phyloP scores from a whole-genome alignment of 768 basidiomycete species.

The Cystobasidiopsis lactophilus region DNA sequence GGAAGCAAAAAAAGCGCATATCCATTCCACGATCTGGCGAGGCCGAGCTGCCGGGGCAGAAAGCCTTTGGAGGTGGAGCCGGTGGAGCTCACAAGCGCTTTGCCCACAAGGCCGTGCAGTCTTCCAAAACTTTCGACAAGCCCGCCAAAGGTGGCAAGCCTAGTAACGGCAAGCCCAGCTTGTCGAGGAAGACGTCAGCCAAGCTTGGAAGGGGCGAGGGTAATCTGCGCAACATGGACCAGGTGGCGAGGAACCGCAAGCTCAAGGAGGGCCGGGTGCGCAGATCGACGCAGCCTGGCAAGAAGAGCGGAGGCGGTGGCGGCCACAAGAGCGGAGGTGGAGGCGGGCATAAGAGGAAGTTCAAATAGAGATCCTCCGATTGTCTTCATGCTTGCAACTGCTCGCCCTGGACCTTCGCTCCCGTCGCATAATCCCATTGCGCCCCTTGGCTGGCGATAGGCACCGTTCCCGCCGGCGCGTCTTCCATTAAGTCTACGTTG shows the following conservation, averaged over 20 bases:
- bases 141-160: constrained; percentile 38
- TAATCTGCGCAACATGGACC: constrained; percentile 66
- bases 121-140: constrained; percentile 51
- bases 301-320: constrained; percentile 1
- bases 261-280: constrained; percentile 34
- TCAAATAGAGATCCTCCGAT: neutral
- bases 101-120: constrained; percentile 45
- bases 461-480: constrained; percentile 23
- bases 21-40: constrained; percentile 65
- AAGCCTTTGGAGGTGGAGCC: no score
- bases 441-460: constrained; percentile 1
- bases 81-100: constrained; percentile 30
- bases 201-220: constrained; percentile 43
- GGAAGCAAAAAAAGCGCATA: constrained; percentile 59
- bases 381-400: neutral
- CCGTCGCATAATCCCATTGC: constrained; percentile 42
- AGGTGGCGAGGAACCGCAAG: constrained; percentile 59
- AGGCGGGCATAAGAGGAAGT: neutral
- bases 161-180: constrained; percentile 37
- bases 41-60: constrained; percentile 32
- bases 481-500: constrained; percentile 56
- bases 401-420: neutral
- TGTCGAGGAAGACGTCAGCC: constrained; percentile 24
- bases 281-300: constrained; percentile 7
- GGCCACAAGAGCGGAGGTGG: neutral